These are phyloP conservation scores for Sporothrix schenckii DNA, from an alignment of 2,329 filamentous ascomycete genomes.

Conservation along the genomic window DNA sequence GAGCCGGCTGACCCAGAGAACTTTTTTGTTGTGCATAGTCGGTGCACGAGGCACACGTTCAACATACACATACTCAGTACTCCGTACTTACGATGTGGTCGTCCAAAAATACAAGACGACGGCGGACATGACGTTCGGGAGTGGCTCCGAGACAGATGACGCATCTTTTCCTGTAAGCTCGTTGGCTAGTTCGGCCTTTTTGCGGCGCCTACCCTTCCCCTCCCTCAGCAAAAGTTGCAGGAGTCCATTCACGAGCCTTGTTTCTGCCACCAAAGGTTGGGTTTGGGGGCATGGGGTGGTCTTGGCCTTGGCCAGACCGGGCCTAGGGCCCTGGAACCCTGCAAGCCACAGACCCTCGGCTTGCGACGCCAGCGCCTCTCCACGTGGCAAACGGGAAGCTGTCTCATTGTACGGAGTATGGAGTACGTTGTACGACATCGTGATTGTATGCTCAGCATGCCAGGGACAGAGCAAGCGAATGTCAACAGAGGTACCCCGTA, in stretches of 20 bases:
- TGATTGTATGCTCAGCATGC: no score
- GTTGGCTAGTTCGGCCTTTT: constrained; percentile 24
- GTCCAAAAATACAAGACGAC: neutral
- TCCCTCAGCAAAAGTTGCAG: neutral
- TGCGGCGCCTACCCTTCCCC: constrained; percentile 16
- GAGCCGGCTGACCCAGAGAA: constrained; percentile 10
- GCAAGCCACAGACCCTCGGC: neutral
- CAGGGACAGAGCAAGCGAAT: no score
- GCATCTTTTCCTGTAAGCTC: no score
- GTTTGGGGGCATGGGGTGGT: neutral
- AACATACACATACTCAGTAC: no score
- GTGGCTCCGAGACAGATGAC: neutral
- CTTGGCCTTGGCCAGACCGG: constrained; percentile 21
- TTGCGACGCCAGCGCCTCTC: neutral
- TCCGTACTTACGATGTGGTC: neutral
- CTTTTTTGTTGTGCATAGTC: neutral
- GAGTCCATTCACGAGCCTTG: neutral
- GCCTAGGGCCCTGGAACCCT: constrained; percentile 7
- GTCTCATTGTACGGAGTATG: no score
- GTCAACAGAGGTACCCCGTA: no score
- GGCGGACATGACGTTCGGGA: neutral
- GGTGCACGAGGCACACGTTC: no score
- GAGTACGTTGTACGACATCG: no score
- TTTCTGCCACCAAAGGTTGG: neutral
- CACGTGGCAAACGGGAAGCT: constrained; percentile 15